Conservation (phyloP, 306 rosid species). For the Castanea crenata region DNA sequence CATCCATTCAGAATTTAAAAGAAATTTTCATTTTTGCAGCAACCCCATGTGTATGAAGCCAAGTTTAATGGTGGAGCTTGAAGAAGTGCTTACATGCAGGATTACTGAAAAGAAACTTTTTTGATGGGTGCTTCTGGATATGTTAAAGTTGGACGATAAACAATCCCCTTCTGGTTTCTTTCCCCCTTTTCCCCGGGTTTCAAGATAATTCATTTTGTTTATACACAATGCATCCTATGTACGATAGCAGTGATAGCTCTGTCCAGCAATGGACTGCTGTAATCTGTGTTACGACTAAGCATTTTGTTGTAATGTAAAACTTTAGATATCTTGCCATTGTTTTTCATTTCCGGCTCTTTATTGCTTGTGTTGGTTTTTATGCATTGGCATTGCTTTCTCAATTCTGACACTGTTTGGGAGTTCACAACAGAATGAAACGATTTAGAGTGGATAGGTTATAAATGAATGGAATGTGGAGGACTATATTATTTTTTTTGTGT, state of each 20-base stretch:
- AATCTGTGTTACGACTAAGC: neutral
- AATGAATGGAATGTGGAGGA: too few relatives aligned
- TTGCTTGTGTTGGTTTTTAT: neutral
- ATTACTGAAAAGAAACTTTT: neutral
- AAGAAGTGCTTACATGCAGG: conserved; percentile 20
- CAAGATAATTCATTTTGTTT: neutral
- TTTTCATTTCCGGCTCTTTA: neutral
- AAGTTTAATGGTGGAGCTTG: conserved; percentile 63
- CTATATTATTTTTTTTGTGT: too few relatives aligned
- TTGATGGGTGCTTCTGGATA: conserved; percentile 19
- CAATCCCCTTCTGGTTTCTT: too few relatives aligned
- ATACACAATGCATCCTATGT: neutral
- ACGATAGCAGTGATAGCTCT: neutral
- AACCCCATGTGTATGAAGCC: conserved; percentile 74
- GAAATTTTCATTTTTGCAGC: conserved; percentile 46
- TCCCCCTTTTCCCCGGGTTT: neutral
- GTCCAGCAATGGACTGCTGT: neutral
- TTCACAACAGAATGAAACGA: too few relatives aligned
- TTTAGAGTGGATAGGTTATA: too few relatives aligned
- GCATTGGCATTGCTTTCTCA: neutral
- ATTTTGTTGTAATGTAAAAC: neutral
- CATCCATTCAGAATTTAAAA: neutral
- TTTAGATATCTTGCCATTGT: neutral
- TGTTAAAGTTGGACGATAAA: conserved; percentile 23
- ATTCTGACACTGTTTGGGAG: too few relatives aligned